A percentile compares a stretch with the other conserved stretches of the same genome.
phyloP scores from a whole-genome alignment of 805 yeast species.

The Lachancea kluyveri region DNA sequence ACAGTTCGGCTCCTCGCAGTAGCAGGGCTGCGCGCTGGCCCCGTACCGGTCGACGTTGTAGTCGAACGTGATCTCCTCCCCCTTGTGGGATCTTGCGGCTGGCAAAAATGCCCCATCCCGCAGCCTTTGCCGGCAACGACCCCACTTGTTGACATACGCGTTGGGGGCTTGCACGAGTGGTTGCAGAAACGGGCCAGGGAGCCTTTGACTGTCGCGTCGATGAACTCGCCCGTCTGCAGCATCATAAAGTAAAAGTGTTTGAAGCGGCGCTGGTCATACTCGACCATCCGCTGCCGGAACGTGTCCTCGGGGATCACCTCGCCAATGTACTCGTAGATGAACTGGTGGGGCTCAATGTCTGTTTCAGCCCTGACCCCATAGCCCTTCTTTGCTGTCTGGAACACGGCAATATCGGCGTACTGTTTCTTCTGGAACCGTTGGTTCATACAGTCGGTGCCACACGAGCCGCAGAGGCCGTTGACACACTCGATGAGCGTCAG shows the following conservation, averaged over 20 bases:
- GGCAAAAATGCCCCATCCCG: conserved; percentile 93
- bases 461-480: conserved; percentile 51
- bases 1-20: conserved; percentile 90
- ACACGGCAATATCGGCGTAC: conserved; percentile 74
- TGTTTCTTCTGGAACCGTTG: conserved; percentile 78
- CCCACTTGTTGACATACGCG: conserved; percentile 95
- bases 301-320: conserved; percentile 80
- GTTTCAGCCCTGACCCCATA: conserved; percentile 76
- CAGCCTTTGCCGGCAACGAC: conserved; percentile 81
- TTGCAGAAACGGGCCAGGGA: conserved; percentile 87
- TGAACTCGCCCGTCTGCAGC: conserved; percentile 87
- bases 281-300: conserved; percentile 69
- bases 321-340: conserved; percentile 88
- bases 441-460: conserved; percentile 78
- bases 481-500: conserved; percentile 90
- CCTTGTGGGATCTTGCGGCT: conserved; percentile 57
- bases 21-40: conserved; percentile 88
- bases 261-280: conserved; percentile 61
- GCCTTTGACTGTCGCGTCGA: conserved; percentile 90
- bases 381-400: conserved; percentile 79
- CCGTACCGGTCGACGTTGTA: conserved; percentile 97
- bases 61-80: conserved; percentile 80
- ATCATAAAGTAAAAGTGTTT: conserved; percentile 93
- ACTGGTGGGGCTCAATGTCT: conserved; percentile 53
- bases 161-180: conserved; percentile 94